These are phyloP conservation scores for Boletellus emodensis DNA, from an alignment of 768 basidiomycete species.

Conservation along the genomic window DNA sequence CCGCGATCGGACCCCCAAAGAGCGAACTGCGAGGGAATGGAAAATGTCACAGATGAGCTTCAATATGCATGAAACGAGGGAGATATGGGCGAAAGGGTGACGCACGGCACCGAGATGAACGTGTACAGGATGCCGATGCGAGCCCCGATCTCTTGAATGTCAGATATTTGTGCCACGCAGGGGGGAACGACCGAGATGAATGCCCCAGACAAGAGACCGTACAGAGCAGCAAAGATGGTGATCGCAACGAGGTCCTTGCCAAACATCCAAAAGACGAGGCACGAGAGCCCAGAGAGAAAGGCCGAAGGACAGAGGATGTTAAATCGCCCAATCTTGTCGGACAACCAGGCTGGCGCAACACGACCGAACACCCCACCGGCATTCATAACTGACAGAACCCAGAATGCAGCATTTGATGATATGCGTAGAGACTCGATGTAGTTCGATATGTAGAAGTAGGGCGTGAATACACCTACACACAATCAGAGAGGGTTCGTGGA, in stretches of 20 bases:
- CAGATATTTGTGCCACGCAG: slow-evolving; percentile 64
- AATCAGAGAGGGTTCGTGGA: slow-evolving; percentile 1
- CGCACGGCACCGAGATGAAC: slow-evolving; percentile 67
- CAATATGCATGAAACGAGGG: neutral
- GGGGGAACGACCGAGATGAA: slow-evolving; percentile 67
- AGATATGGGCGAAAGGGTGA: slow-evolving; percentile 18
- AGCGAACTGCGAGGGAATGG: slow-evolving; percentile 42
- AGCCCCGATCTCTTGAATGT: slow-evolving; percentile 53
- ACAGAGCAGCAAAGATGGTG: slow-evolving; percentile 50
- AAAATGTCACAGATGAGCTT: neutral
- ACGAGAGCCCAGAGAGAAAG: slow-evolving; percentile 58
- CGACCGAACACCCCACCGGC: slow-evolving; percentile 65
- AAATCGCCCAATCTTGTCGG: slow-evolving; percentile 63
- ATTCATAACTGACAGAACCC: slow-evolving; percentile 64
- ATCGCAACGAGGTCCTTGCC: slow-evolving; percentile 38
- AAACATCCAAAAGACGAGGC: slow-evolving; percentile 56
- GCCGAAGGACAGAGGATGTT: slow-evolving; percentile 63
- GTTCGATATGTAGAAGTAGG: slow-evolving; percentile 65
- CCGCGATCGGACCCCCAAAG: slow-evolving; percentile 61
- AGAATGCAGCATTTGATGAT: slow-evolving; percentile 41
- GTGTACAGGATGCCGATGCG: slow-evolving; percentile 64
- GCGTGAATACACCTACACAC: slow-evolving; percentile 59
- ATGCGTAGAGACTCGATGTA: slow-evolving; percentile 46
- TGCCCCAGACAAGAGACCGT: slow-evolving; percentile 65
- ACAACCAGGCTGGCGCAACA: slow-evolving; percentile 56